Base-by-base conservation (phyloP, 352 stramenopile species). In the Pythium brachiatum region DNA sequence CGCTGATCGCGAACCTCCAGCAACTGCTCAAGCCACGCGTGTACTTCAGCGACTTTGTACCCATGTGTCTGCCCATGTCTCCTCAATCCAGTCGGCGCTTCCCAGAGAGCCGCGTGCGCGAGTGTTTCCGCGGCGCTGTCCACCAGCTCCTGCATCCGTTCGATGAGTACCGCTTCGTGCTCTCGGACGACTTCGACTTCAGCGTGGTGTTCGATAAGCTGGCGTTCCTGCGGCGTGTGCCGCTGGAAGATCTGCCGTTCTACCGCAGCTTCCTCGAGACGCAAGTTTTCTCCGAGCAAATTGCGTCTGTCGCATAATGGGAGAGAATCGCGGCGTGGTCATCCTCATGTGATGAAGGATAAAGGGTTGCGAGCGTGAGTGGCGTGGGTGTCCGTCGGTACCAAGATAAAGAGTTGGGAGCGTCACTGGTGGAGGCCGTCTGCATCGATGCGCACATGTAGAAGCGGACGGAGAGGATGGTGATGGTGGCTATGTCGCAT, bases 171-270 rank as follows among this genome's bases (percentile, higher is more conserved):
- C 83, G 86, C 31, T 95, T 92, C 57, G 83, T 92, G 60, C 69
- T 95, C 25, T 92, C 86, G 48, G 86, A 95, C 61, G 86, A 95
- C 63, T 92, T 92, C 54, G 86, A 95, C 70, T 90, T 83, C 50
- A 83, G 92, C 26, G 86, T 95, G 38, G 86, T 95, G 46, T 95
- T 95, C 62, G 86, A 95, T 56, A 83, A 79, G 27, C 69, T 88
- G 12, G 79, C 75, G 6, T 95, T 91, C 65, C 56, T 92, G 41
- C 75, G 68, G 34, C 68, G 64, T n/a, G 59, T 90, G 38, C 79
- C 77, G 3, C 25, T 72, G 6, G 62, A 70, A n/a, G 82, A 92
- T 34, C 71, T 81, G 52, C 68, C 63, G 8, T 95, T 95, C 55
- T 95, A 84, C 62, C 80, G 79, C 55, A 78, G 61, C 53, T 95